Evolutionary conservation across 345 rosid genomes (phyloP), one percentile per base, ranked within the genome.

Genomic region (Limnanthes douglasii): DNA sequence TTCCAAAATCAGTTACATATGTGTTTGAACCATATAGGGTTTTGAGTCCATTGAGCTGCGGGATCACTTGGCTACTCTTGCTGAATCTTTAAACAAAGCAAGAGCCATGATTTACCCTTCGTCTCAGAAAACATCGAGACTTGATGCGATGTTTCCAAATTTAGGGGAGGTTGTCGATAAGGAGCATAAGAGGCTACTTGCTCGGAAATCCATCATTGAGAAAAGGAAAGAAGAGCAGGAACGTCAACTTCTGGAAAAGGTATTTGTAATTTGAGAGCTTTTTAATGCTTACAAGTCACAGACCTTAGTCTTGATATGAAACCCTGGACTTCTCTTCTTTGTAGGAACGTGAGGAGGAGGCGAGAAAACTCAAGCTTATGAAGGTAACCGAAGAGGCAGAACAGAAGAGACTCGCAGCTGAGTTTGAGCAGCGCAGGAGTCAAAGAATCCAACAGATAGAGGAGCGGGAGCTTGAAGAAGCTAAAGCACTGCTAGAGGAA

Each of bases 171-270:
- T 60, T 29, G 81, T 92, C 33, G 94, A 85, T 26, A 85, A 72
- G 59, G 96, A 92, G 50, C 93, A 92, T 58, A 85, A 70, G 64
- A 73, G 81, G 44, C 82, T 92, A 23, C 93, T 85, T 43, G 99
- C 96, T 45, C 69, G 96, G 45, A 85, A 85, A 55, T 68, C 93
- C 28, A 75, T 92, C 49, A 92, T 92, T 50, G 96, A 85, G 63
- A 81, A 85, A 57, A 71, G 96, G 43, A 92, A 92, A 66, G 99
- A 92, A 57, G 96, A 92, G 37, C 93, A 78, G 45, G 99, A 92
- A 48, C 82, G 86, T 3, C 94, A 92, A 51, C 92, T 78, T 34
- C 41, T 78, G 50, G 96, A 81, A 69, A 61, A 77, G 90, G 99
- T 81, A 73, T 46, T 72, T 72, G 86, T 71, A 60, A 56, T 24